Evolutionary conservation across 2,329 filamentous ascomycete genomes (phyloP).

Genomic region (Penicillium sp.): DNA sequence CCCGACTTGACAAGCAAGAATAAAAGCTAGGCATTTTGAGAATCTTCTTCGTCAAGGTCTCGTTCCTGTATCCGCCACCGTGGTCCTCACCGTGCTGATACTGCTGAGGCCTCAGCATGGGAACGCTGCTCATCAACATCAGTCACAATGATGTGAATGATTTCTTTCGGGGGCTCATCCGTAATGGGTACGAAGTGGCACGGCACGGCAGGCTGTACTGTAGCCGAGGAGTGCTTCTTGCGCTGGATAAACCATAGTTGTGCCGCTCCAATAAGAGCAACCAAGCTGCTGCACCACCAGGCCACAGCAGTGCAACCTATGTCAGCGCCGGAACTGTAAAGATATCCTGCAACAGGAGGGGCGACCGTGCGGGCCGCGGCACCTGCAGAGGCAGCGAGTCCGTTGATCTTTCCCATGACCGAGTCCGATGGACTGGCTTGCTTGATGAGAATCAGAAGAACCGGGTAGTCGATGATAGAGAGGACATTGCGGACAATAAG

Average conservation of each 20-base stretch:
- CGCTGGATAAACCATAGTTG: conserved; percentile 57
- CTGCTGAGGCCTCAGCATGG: neutral
- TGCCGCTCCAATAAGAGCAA: conserved; percentile 55
- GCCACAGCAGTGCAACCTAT: conserved; percentile 60
- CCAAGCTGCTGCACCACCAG: conserved; percentile 59
- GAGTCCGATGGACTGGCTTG: conserved; percentile 64
- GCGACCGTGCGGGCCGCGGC: conserved; percentile 68
- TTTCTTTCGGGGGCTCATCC: conserved; percentile 20
- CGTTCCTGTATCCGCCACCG: neutral
- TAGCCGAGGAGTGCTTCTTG: conserved; percentile 44
- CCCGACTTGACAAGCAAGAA: neutral
- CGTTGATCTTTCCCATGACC: conserved; percentile 68
- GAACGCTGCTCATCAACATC: conserved; percentile 15
- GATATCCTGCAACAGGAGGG: conserved; percentile 64
- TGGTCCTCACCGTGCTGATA: neutral
- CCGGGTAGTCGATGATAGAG: conserved; percentile 66
- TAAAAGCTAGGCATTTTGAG: neutral
- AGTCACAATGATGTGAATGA: conserved; percentile 32
- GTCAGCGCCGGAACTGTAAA: conserved; percentile 62
- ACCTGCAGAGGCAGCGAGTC: conserved; percentile 68
- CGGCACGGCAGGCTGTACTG: conserved; percentile 35
- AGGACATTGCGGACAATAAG: conserved; percentile 65
- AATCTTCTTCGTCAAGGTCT: neutral
- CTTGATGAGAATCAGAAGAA: conserved; percentile 69
- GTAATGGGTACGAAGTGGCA: conserved; percentile 24